Percentiles rank a stretch among this genome's conserved stretches.
phyloP scores from a whole-genome alignment of 2,329 filamentous ascomycete genomes.

The Trichoderma sp. region DNA sequence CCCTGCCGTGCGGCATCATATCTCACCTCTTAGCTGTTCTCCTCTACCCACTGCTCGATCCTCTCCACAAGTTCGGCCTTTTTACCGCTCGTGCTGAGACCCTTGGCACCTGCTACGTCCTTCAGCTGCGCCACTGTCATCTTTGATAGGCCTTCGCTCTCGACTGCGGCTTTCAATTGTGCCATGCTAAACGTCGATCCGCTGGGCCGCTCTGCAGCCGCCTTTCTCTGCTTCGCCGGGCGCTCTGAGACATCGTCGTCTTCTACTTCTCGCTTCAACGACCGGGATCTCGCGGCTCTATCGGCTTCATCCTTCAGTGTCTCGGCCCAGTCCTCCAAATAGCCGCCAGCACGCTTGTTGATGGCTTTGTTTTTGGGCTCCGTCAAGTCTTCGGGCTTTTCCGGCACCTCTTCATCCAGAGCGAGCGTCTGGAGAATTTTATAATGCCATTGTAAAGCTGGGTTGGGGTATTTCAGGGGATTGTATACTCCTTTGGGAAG shows the following conservation, averaged over 20 bases:
- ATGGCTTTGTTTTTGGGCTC: slow-evolving; percentile 85
- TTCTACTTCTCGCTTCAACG: slow-evolving; percentile 56
- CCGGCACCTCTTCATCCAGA: slow-evolving; percentile 86
- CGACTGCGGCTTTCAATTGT: slow-evolving; percentile 51
- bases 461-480: slow-evolving; percentile 87
- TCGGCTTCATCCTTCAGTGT: slow-evolving; percentile 63
- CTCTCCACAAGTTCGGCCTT: slow-evolving; percentile 61
- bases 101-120: slow-evolving; percentile 52
- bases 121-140: slow-evolving; percentile 60
- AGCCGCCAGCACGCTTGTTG: slow-evolving; percentile 80
- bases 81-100: slow-evolving; percentile 53
- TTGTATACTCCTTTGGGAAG: slow-evolving; percentile 85
- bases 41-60: slow-evolving; percentile 61
- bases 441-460: slow-evolving; percentile 95
- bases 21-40: slow-evolving; percentile 38
- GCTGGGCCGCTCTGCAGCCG: slow-evolving; percentile 40
- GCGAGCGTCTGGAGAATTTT: slow-evolving; percentile 89
- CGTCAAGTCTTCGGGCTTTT: slow-evolving; percentile 74
- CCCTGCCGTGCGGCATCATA: background rate
- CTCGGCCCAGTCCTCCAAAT: slow-evolving; percentile 76
- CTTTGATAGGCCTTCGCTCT: slow-evolving; percentile 54
- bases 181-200: slow-evolving; percentile 48
- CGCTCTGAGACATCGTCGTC: slow-evolving; percentile 48
- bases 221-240: slow-evolving; percentile 53
- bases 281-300: slow-evolving; percentile 44